phyloP scores from a whole-genome alignment of 345 rosid species.

The Gossypioides kirkii region DNA sequence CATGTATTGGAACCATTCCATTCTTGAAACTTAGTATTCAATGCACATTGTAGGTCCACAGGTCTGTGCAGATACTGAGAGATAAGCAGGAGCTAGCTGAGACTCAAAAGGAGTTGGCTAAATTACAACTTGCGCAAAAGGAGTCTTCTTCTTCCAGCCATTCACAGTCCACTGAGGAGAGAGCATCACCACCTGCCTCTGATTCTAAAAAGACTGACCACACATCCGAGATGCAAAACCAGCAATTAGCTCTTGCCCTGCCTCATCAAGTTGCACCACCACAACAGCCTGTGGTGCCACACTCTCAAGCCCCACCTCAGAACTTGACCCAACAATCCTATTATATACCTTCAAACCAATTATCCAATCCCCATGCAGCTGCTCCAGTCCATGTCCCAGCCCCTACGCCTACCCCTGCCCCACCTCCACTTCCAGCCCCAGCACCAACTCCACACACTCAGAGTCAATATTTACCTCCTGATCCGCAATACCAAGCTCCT shows the following conservation, averaged over 20 bases:
- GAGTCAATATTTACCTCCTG: conserved; percentile 45
- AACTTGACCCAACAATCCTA: conserved; percentile 57
- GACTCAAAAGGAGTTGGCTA: conserved; percentile 84
- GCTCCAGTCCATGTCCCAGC: conserved; percentile 2
- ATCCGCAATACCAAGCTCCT: conserved; percentile 58
- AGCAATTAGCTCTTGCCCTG: conserved; percentile 88
- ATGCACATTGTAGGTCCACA: conserved; percentile 64
- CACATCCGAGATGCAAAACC: conserved; percentile 57
- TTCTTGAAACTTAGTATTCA: not conserved
- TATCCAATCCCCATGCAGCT: conserved; percentile 37
- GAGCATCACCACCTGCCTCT: conserved; percentile 48
- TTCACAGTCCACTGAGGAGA: conserved; percentile 71
- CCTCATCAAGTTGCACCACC: conserved; percentile 78
- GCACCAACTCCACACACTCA: conserved; percentile 42
- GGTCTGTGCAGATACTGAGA: conserved; percentile 94
- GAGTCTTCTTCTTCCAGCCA: conserved; percentile 67
- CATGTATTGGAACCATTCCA: not conserved
- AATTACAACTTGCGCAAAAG: conserved; percentile 84
- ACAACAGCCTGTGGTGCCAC: conserved; percentile 49
- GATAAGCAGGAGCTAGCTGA: conserved; percentile 99
- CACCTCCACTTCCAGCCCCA: conserved; percentile 29
- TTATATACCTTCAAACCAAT: conserved; percentile 54
- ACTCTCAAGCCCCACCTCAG: conserved; percentile 46
- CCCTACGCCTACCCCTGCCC: conserved; percentile 1
- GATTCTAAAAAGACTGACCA: conserved; percentile 59